Evolutionary conservation across 164 flowering plant genomes (phyloP).

Genomic region (Taxillus chinensis): DNA sequence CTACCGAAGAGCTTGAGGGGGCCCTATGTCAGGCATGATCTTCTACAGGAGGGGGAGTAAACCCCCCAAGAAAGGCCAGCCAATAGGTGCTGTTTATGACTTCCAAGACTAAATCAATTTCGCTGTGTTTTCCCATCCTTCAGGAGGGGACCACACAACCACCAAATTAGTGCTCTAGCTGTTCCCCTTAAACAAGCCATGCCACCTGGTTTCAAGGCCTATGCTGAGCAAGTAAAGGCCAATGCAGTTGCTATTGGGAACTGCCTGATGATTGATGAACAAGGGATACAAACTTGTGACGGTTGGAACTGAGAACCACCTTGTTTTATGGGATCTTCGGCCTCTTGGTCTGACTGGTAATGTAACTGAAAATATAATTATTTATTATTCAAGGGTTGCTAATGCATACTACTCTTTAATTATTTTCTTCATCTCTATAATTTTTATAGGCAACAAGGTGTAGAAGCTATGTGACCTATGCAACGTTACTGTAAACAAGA

Average conservation of each 20-base stretch:
- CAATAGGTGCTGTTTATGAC: constrained; percentile 86
- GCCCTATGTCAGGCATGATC: constrained; percentile 98
- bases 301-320: constrained; percentile 98
- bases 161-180: constrained; percentile 97
- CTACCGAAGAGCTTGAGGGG: constrained; percentile 97
- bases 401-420: not conserved
- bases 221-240: constrained; percentile 96
- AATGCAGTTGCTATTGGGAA: constrained; percentile 95
- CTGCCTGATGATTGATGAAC: constrained; percentile 76
- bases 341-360: constrained; percentile 98
- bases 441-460: constrained; percentile 72
- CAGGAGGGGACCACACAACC: constrained; percentile 99
- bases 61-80: constrained; percentile 98
- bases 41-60: constrained; percentile 98
- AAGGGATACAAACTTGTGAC: constrained; percentile 94
- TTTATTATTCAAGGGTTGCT: not conserved
- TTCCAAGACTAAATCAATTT: constrained; percentile 95
- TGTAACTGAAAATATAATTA: not conserved
- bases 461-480: constrained; percentile 92
- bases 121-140: constrained; percentile 96
- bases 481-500: constrained; percentile 94
- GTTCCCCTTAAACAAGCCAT: constrained; percentile 86
- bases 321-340: constrained; percentile 98
- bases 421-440: not conserved
- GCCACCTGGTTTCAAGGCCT: constrained; percentile 87